phyloP scores from a whole-genome alignment of 2,329 filamentous ascomycete species.

The Penicillium aurantiogriseum region DNA sequence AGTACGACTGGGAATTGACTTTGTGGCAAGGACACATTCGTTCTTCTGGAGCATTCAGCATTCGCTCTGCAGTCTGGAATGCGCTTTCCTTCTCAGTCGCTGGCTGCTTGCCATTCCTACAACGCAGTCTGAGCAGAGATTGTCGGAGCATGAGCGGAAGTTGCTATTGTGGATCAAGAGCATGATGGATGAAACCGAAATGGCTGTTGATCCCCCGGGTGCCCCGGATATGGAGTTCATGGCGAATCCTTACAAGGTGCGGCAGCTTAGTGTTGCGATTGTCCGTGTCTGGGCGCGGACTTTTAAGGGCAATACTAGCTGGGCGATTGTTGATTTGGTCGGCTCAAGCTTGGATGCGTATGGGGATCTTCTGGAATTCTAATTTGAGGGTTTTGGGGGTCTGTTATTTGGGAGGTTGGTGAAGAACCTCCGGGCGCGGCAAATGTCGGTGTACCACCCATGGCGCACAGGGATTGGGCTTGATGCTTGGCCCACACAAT shows the following conservation, averaged over 20 bases:
- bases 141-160: constrained; percentile 50
- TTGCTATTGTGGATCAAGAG: constrained; percentile 50
- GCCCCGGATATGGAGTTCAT: constrained; percentile 44
- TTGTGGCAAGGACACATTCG: constrained; percentile 54
- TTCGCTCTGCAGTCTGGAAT: constrained; percentile 54
- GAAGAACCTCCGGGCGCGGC: neutral
- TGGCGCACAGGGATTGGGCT: neutral
- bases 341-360: constrained; percentile 48
- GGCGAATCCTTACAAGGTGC: constrained; percentile 44
- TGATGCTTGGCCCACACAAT: neutral
- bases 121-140: constrained; percentile 43
- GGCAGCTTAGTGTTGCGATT: constrained; percentile 49
- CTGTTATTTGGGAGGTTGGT: neutral
- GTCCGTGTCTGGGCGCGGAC: constrained; percentile 49
- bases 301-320: constrained; percentile 50
- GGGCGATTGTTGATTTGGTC: constrained; percentile 49
- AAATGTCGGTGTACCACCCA: neutral
- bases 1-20: constrained; percentile 53
- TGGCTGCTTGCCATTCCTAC: constrained; percentile 48
- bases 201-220: constrained; percentile 41
- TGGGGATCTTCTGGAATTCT: constrained; percentile 44
- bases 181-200: constrained; percentile 52
- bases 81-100: constrained; percentile 50
- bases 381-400: neutral
- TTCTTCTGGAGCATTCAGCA: constrained; percentile 58